These are phyloP conservation scores for Aspergillus ustus DNA, from an alignment of 2,329 filamentous ascomycete genomes.

Conservation along the genomic window DNA sequence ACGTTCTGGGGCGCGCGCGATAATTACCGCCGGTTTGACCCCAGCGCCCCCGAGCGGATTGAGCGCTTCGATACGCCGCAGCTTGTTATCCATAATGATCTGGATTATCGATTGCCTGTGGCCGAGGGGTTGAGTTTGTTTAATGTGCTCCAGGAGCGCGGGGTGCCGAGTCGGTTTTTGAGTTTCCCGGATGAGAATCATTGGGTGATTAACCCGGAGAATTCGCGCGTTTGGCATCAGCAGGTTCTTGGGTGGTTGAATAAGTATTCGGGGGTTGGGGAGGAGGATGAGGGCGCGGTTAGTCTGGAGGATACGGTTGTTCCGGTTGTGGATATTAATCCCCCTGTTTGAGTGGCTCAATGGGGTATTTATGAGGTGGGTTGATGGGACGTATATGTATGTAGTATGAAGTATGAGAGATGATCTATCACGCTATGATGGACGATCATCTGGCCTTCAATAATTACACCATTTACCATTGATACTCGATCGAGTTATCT, in stretches of 20 bases:
- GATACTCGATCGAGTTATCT: too few relatives aligned
- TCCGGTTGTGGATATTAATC: conserved; percentile 39
- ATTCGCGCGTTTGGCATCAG: conserved; percentile 85
- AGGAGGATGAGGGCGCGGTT: conserved; percentile 35
- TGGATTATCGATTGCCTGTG: conserved; percentile 84
- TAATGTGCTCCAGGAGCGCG: conserved; percentile 75
- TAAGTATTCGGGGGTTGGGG: conserved; percentile 48
- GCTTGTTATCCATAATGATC: conserved; percentile 81
- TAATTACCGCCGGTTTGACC: conserved; percentile 72
- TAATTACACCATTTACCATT: too few relatives aligned
- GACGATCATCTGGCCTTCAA: too few relatives aligned
- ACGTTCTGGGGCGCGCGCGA: conserved; percentile 60
- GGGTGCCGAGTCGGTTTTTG: conserved; percentile 75
- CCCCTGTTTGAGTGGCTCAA: conserved; percentile 10
- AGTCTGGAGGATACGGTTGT: conserved; percentile 38
- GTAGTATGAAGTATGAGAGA: too few relatives aligned
- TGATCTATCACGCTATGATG: too few relatives aligned
- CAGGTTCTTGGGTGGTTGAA: conserved; percentile 78
- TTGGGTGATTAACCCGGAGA: conserved; percentile 72
- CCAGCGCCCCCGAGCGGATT: conserved; percentile 58
- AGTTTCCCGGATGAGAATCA: conserved; percentile 78
- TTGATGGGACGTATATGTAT: too few relatives aligned
- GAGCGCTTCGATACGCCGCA: conserved; percentile 79
- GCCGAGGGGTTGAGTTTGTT: conserved; percentile 80
- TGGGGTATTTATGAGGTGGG: too few relatives aligned